Conservation (phyloP, 768 basidiomycete species). For the Galerina sulciceps region DNA sequence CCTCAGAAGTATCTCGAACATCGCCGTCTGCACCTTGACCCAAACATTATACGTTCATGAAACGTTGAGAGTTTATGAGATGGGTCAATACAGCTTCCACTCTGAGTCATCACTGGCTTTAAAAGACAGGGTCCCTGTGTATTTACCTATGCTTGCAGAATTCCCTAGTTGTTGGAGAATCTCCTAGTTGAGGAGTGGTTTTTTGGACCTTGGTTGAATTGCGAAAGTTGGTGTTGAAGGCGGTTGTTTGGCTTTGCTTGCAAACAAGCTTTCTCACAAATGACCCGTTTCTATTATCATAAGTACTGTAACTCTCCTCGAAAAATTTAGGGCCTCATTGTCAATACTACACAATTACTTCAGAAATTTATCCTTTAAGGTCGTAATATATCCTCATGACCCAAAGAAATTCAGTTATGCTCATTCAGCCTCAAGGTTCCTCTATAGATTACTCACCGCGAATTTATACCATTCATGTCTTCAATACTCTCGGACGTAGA, state of each 20-base stretch:
- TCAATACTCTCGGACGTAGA: constrained; percentile 19
- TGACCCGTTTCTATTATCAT: no score
- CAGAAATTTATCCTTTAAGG: no score
- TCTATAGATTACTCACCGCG: no score
- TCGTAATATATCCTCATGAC: no score
- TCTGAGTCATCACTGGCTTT: constrained; percentile 80
- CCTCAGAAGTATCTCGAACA: constrained; percentile 97
- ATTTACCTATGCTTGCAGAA: neutral
- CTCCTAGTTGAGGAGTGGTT: no score
- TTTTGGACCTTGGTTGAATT: neutral
- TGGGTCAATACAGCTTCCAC: constrained; percentile 87
- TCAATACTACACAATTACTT: no score
- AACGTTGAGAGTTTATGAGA: constrained; percentile 2
- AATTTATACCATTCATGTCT: neutral
- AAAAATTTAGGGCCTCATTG: no score
- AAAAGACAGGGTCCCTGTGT: neutral
- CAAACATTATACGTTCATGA: constrained; percentile 34
- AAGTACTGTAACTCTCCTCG: no score
- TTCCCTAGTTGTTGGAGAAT: no score
- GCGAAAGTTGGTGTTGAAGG: no score
- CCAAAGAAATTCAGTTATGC: no score
- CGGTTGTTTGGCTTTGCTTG: neutral
- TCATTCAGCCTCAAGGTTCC: no score
- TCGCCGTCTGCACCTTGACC: constrained; percentile 76
- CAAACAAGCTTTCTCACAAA: neutral